Percentiles rank a stretch among this genome's conserved stretches.
Evolutionary conservation across 169 alveolate species (phyloP).

Genomic region (Plasmodium vivax): DNA sequence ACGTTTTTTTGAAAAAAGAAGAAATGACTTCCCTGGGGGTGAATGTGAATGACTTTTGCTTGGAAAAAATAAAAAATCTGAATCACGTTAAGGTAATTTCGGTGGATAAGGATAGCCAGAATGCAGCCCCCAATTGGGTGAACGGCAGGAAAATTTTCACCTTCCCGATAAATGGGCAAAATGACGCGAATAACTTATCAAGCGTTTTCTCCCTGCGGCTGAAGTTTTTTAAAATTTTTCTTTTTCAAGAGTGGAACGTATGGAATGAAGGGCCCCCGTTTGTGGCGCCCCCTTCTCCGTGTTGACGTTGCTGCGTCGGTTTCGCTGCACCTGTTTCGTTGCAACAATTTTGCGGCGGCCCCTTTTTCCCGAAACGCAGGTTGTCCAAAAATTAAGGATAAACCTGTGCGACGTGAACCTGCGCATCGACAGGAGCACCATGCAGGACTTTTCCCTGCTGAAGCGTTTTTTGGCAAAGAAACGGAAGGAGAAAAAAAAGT

Average conservation of each 20-base stretch:
- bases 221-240: conserved; percentile 10
- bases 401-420: background rate
- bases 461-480: background rate
- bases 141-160: background rate
- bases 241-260: conserved; percentile 19
- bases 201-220: background rate
- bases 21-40: no score
- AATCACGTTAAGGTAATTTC: no score
- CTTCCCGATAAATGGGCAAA: background rate
- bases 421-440: background rate
- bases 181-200: background rate
- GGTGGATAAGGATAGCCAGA: no score
- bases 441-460: background rate
- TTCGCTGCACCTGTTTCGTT: no score
- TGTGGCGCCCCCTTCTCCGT: background rate
- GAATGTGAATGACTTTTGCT: no score
- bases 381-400: conserved; percentile 10
- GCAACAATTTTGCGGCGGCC: background rate
- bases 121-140: background rate
- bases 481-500: background rate
- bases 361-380: background rate
- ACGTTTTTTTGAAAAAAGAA: no score
- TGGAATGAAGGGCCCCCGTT: no score
- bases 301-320: no score
- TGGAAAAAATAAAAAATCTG: no score